Percentiles rank a stretch among this genome's conserved stretches.
Conservation (phyloP, 257 asterid genomes). For the Ilex aquifolium region DNA sequence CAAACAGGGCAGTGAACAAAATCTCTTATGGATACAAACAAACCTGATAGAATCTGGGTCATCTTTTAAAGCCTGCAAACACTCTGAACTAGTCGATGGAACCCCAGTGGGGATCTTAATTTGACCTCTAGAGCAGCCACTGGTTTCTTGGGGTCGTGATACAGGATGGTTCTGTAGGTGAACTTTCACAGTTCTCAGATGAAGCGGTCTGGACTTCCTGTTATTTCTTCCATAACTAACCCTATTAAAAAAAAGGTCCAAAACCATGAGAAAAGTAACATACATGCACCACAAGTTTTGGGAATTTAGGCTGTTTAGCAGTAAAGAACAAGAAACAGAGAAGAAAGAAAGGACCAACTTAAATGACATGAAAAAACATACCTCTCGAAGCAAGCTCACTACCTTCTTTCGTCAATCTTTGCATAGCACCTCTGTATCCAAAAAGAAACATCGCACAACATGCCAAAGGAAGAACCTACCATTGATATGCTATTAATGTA, state of each 20-base stretch:
- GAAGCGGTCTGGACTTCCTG: conserved; percentile 53
- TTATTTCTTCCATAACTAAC: conserved; percentile 80
- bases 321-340: no score
- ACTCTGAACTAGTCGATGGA: conserved; percentile 42
- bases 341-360: no score
- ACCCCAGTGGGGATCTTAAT: conserved; percentile 24
- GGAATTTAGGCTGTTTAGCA: conserved; percentile 2
- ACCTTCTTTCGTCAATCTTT: conserved; percentile 52
- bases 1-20: neutral
- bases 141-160: conserved; percentile 32
- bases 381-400: conserved; percentile 51
- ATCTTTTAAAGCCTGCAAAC: conserved; percentile 54
- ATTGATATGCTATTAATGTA: neutral
- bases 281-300: neutral
- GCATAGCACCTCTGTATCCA: conserved; percentile 60
- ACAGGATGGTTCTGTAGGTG: conserved; percentile 19
- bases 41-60: conserved; percentile 91
- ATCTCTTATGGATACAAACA: conserved; percentile 6
- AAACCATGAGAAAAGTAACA: neutral
- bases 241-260: conserved; percentile 34
- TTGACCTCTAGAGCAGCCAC: conserved; percentile 30
- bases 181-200: conserved; percentile 31
- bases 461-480: neutral
- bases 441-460: conserved; percentile 12
- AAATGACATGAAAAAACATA: conserved; percentile 20